Conservation (phyloP, 2,329 filamentous ascomycete species). For the Elsinoe perseae region DNA sequence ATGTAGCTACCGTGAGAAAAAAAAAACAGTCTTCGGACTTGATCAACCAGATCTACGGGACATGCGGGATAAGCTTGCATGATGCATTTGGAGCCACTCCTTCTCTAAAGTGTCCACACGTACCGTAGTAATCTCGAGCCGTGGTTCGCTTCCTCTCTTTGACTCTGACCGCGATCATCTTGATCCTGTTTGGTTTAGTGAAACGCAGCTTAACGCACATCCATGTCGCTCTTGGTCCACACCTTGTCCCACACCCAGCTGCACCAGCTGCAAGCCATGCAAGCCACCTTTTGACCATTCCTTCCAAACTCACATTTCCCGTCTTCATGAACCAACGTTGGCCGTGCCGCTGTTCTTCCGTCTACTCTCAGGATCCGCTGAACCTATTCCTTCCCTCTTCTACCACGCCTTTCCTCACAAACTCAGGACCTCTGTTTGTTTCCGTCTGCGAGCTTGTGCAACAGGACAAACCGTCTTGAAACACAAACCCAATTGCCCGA, state of each 20-base stretch:
- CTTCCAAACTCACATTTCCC: slow-evolving; percentile 1
- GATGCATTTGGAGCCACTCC: too few relatives aligned
- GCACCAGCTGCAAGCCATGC: background rate
- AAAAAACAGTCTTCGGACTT: background rate
- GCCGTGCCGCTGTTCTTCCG: background rate
- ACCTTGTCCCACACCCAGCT: too few relatives aligned
- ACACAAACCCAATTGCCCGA: background rate
- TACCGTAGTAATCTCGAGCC: too few relatives aligned
- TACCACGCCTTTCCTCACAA: background rate
- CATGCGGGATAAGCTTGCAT: slow-evolving; percentile 1
- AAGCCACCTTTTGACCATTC: slow-evolving; percentile 6
- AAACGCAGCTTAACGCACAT: slow-evolving; percentile 7
- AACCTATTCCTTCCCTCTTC: background rate
- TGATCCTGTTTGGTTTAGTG: slow-evolving; percentile 2
- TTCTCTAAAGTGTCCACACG: too few relatives aligned
- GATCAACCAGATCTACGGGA: slow-evolving; percentile 12
- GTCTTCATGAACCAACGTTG: slow-evolving; percentile 1
- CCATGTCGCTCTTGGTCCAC: background rate
- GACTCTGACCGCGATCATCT: background rate
- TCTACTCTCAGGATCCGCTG: background rate
- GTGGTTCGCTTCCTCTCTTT: slow-evolving; percentile 4
- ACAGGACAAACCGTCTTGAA: slow-evolving; percentile 1
- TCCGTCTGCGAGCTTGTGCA: background rate
- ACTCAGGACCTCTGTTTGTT: background rate
- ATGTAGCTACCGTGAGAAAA: background rate